Base-by-base conservation (phyloP, 2,329 filamentous ascomycete genomes). In the Penicillium concentricum region DNA sequence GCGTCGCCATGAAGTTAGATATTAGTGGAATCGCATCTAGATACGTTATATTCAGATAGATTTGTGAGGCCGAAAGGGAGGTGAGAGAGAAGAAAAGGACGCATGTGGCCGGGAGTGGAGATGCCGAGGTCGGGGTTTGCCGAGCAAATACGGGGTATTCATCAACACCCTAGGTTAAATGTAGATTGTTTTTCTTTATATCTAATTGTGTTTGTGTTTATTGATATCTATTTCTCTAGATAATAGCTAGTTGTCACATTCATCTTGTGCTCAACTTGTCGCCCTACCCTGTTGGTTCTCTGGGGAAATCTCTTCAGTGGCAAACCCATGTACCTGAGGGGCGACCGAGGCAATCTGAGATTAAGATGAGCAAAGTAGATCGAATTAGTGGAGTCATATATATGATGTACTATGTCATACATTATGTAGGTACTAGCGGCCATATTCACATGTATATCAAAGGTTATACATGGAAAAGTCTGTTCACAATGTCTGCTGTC, bases 1-100 rank as follows among this genome's bases (percentile, higher is more conserved):
- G 79, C 64, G 82, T 78, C 69, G 83, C 82, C 82, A 86, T 85
- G 62, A 24, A 66, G 61, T 61, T 65, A 56, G 57, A 57, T 58
- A 57, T 69, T 62, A 70, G 54, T 59, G 65, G 59, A 53, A 57
- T 68, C 56, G 66, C 71, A 74, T 74, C 54, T 62, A 67, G 63
- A 55, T 49, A 34, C 5, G 30, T n/a, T 24, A 9, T n/a, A 22
- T 46, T n/a, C 7, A 15, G 28, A 45, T 51, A 16, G 39, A 46
- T 54, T 45, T 41, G 46, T 35, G 37, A 34, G 44, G 48, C 54
- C 34, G 53, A 39, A 49, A 53, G 47, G 61, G 55, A 32, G 52
- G 39, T 58, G 62, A 58, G 51, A 35, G 20, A 20, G 12, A 22
- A 56, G 54, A 56, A 62, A 62, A 62, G 54, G 53, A 46, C 56